These are phyloP conservation scores for Lentinula novae-zelandiae DNA, from an alignment of 1,284 basidiomycete species.

Conservation along the genomic window DNA sequence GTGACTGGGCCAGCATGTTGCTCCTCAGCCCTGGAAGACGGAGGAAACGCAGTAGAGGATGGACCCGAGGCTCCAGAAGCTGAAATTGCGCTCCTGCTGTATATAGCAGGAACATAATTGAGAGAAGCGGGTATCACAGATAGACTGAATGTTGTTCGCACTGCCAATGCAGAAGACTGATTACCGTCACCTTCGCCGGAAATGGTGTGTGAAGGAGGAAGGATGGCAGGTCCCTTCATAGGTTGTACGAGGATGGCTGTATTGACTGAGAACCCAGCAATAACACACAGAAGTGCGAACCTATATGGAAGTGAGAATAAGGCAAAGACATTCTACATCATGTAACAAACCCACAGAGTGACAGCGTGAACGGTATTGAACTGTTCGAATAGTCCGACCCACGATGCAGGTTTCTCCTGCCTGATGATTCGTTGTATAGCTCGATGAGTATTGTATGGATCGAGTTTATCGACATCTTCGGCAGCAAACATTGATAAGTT, in stretches of 20 bases:
- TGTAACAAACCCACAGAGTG: constrained; percentile 49
- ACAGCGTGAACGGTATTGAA: constrained; percentile 47
- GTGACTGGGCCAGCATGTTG: neutral
- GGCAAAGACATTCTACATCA: constrained; percentile 5
- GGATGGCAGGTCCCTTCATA: neutral
- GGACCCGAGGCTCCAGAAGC: constrained; percentile 30
- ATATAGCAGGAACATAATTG: constrained; percentile 54
- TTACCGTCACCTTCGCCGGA: constrained; percentile 21
- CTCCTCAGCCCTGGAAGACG: neutral
- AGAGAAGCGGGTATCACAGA: constrained; percentile 40
- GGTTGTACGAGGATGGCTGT: constrained; percentile 36
- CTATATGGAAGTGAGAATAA: constrained; percentile 29
- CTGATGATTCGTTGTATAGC: constrained; percentile 44
- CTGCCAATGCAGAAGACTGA: constrained; percentile 31
- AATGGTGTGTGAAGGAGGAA: constrained; percentile 13
- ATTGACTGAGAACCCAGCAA: constrained; percentile 63
- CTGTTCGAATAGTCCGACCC: constrained; percentile 35
- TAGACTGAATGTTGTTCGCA: constrained; percentile 27
- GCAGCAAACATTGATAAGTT: constrained; percentile 10
- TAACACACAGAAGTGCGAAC: constrained; percentile 60
- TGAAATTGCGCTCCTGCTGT: constrained; percentile 41
- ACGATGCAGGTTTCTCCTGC: constrained; percentile 28
- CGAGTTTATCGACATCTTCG: constrained; percentile 40
- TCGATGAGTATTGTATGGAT: constrained; percentile 38
- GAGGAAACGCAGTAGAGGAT: constrained; percentile 20